Evolutionary conservation across 2,329 filamentous ascomycete genomes (phyloP).

Genomic region (Xylariaceae sp.): DNA sequence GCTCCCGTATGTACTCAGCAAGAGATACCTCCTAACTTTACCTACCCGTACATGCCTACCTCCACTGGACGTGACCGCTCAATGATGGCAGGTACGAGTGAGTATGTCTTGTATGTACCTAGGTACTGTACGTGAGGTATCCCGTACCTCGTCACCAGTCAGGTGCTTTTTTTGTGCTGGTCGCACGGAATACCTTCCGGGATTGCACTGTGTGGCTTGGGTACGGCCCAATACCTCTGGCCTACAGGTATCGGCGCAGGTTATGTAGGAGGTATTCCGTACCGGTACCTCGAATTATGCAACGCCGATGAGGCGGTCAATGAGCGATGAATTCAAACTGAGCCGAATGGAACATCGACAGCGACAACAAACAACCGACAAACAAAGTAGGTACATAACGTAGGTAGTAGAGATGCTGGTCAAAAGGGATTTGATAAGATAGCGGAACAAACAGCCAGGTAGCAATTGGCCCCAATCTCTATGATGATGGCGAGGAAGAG

Average conservation of each 20-base stretch:
- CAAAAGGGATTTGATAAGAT: neutral
- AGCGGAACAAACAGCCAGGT: neutral
- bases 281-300: neutral
- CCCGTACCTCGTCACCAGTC: neutral
- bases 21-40: neutral
- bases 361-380: neutral
- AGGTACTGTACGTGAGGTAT: too few species aligned
- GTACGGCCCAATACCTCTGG: neutral
- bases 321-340: neutral
- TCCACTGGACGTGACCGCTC: neutral
- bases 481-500: slow-evolving; percentile 5
- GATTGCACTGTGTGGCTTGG: neutral
- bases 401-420: neutral
- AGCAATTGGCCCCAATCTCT: neutral
- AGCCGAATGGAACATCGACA: neutral
- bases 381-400: neutral
- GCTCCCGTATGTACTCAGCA: neutral
- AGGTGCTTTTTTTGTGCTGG: neutral
- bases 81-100: neutral
- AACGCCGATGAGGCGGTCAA: neutral
- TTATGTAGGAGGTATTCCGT: neutral
- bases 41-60: neutral
- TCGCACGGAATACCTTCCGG: neutral
- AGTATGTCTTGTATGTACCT: too few species aligned
- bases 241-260: neutral